These are phyloP conservation scores for Asterophora lycoperdoides DNA, from an alignment of 768 basidiomycete genomes.

Conservation along the genomic window DNA sequence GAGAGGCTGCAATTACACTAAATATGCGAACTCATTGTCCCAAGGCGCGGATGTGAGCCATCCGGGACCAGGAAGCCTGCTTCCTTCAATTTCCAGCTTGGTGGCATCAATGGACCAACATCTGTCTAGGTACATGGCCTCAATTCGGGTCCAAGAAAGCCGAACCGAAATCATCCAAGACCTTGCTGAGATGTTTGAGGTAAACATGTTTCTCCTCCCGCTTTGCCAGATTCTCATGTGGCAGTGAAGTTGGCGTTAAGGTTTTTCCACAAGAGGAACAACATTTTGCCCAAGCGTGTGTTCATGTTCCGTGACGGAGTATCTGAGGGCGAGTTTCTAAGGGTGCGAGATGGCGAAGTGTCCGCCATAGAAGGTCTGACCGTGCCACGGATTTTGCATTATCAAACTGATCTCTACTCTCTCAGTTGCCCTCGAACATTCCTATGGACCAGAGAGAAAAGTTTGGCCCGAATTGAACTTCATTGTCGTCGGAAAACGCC, in stretches of 20 bases:
- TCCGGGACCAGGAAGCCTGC: constrained; percentile 18
- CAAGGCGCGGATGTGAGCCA: constrained; percentile 28
- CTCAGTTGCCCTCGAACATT: constrained; percentile 19
- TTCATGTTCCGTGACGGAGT: constrained; percentile 30
- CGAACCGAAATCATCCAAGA: constrained; percentile 57
- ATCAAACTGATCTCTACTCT: not conserved
- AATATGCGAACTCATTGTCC: not conserved
- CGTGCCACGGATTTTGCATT: not conserved
- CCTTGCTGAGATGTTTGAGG: constrained; percentile 48
- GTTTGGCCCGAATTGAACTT: constrained; percentile 48
- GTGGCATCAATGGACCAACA: constrained; percentile 53
- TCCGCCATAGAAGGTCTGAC: constrained; percentile 15
- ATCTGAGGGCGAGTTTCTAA: constrained; percentile 29
- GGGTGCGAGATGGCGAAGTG: constrained; percentile 18
- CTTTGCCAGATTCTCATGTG: not conserved
- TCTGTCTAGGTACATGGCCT: constrained; percentile 50
- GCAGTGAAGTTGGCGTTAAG: constrained; percentile 12
- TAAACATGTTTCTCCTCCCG: constrained; percentile 6
- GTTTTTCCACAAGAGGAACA: constrained; percentile 9
- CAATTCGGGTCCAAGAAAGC: constrained; percentile 46
- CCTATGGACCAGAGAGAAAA: constrained; percentile 33
- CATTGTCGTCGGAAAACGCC: constrained; percentile 57
- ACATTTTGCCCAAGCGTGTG: constrained; percentile 13
- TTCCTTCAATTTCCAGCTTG: constrained; percentile 27
- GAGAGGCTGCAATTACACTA: not conserved